phyloP scores from a whole-genome alignment of 495 filamentous ascomycete species.

The Aspergillus nanangensis region DNA sequence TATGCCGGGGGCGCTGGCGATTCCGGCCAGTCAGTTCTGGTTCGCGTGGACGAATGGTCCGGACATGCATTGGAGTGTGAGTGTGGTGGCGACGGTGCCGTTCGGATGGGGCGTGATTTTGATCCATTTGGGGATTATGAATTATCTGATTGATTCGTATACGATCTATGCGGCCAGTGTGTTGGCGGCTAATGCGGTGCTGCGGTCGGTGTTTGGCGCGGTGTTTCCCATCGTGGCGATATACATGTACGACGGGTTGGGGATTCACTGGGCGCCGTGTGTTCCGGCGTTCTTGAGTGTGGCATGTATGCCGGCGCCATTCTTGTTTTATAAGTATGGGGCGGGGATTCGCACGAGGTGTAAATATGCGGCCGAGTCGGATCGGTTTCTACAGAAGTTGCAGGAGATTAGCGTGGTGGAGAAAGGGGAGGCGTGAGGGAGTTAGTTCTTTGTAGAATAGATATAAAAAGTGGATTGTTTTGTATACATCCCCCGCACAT shows the following conservation, averaged over 20 bases:
- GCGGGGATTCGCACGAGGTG: conserved; percentile 51
- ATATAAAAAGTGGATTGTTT: no score
- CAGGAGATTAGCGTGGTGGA: neutral
- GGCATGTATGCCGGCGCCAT: conserved; percentile 59
- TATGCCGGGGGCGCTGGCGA: neutral
- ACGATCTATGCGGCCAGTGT: conserved; percentile 57
- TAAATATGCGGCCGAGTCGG: conserved; percentile 62
- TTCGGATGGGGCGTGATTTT: neutral
- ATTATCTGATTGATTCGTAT: conserved; percentile 62
- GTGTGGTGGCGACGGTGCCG: neutral
- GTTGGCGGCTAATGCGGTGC: conserved; percentile 57
- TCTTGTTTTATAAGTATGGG: conserved; percentile 63
- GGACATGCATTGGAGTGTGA: neutral
- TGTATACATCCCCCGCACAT: no score
- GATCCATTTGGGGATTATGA: conserved; percentile 28
- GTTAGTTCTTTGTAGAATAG: no score
- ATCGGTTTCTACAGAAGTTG: neutral
- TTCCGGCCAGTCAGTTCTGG: neutral
- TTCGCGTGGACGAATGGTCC: neutral
- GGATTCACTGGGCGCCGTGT: conserved; percentile 62
- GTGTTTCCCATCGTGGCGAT: conserved; percentile 66
- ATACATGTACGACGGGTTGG: conserved; percentile 57
- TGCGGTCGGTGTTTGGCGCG: conserved; percentile 62
- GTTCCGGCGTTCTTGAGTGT: conserved; percentile 63
- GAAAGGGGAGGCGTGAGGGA: no score